Conservation (phyloP, 1,139 yeast species). For the Sugiyamaella grinbergsii region DNA sequence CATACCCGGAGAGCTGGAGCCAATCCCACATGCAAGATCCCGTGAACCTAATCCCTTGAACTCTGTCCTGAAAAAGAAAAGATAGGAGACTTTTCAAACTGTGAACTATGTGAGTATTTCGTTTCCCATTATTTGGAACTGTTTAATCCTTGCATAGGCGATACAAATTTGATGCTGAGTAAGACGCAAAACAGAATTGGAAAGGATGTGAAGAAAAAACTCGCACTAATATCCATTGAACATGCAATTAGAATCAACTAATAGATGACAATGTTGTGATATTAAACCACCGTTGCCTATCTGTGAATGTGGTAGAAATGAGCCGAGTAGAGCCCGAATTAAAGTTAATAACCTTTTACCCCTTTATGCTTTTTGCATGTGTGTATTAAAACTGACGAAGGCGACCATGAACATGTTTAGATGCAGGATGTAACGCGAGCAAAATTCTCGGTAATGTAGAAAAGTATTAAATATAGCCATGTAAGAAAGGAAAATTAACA, state of each 20-base stretch:
- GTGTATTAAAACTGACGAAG: slow-evolving; percentile 5
- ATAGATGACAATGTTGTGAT: no score
- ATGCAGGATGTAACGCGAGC: slow-evolving; percentile 15
- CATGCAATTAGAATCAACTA: no score
- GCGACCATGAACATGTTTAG: slow-evolving; percentile 11
- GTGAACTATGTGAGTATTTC: slow-evolving; percentile 1
- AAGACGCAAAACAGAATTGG: not conserved
- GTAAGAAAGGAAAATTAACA: slow-evolving; percentile 5
- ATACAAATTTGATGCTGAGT: no score
- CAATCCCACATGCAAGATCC: slow-evolving; percentile 14
- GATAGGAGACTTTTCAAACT: not conserved
- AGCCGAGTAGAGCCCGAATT: not conserved
- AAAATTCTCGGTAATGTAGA: slow-evolving; percentile 17
- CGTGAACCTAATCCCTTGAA: slow-evolving; percentile 5
- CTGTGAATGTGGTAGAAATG: no score
- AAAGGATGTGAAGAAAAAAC: no score
- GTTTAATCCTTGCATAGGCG: slow-evolving; percentile 1
- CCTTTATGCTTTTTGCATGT: slow-evolving; percentile 5
- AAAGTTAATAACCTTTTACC: slow-evolving; percentile 5
- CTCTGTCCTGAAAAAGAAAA: slow-evolving; percentile 3
- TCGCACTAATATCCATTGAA: no score
- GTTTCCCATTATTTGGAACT: slow-evolving; percentile 11
- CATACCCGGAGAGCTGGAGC: slow-evolving; percentile 17
- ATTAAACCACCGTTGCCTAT: no score
- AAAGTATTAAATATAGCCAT: slow-evolving; percentile 15